Base-by-base conservation (phyloP, 73 alveolate species). In the Effrenium voratum region DNA sequence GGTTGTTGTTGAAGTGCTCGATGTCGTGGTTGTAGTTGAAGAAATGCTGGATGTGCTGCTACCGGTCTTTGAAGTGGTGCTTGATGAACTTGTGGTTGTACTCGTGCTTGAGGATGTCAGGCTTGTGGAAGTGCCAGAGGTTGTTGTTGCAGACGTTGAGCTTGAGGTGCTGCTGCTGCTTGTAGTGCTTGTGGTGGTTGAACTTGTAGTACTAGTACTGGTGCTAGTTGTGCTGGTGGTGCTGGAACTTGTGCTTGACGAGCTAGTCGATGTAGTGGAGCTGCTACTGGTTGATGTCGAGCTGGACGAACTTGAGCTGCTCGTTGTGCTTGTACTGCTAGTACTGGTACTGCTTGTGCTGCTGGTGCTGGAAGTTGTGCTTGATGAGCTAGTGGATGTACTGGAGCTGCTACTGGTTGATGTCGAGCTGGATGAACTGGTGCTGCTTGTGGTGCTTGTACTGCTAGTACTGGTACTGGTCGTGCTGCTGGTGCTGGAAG, bases 401-500 rank as follows among this genome's bases (percentile, higher is more conserved):
- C 40, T 63, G 63, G 63, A 8, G 77, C 72, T 0, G 72, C 72
- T 57, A 30, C 72, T 22, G 1, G n/a, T 22, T 55, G 30, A 12
- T 22, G 68, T 55, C 22, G 68, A 22, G 12, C 16, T 57, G 28
- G 28, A 57, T 57, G 16, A 22, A 57, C 28, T 12, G 12, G 79
- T 63, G 77, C 40, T 63, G 77, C 40, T 63, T 8, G 12, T 63
- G 77, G n/a, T 63, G 77, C 40, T 63, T n/a, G n/a, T n/a, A 36
- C 40, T 63, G 77, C 40, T 63, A 36, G n/a, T 63, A 36, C 40
- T 63, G 77, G 12, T 63, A 36, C 40, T 63, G 77, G 43, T 63
- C 40, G 12, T 63, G 77, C 40, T 63, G 77, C 40, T 63, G 77
- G n/a, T 63, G 77, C 77, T 63, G 77, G n/a, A n/a, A n/a, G n/a